Percentiles rank a stretch among this genome's conserved stretches.
phyloP scores from a whole-genome alignment of 345 rosid species.

The Clarkia xantiana region DNA sequence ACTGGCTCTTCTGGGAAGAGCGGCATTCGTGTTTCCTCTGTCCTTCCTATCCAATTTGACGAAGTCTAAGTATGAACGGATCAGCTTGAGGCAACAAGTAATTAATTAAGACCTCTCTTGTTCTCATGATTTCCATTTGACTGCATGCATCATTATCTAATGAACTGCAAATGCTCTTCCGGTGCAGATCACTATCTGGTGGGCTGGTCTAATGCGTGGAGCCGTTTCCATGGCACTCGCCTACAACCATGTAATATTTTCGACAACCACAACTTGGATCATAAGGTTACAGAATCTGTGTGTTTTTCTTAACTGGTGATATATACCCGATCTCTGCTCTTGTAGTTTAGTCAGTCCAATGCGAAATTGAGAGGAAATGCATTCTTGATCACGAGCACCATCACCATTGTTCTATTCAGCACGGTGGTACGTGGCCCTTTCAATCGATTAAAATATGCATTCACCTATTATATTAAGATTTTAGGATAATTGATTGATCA shows the following conservation, averaged over 20 bases:
- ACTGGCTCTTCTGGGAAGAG: constrained; percentile 40
- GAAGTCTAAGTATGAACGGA: constrained; percentile 12
- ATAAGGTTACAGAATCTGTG: too few relatives aligned
- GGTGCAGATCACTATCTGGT: constrained; percentile 50
- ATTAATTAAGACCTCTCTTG: not conserved
- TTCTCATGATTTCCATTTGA: not conserved
- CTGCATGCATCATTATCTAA: not conserved
- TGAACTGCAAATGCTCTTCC: not conserved
- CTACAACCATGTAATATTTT: constrained; percentile 23
- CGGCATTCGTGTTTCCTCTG: constrained; percentile 42
- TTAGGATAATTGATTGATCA: not conserved
- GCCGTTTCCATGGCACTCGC: constrained; percentile 55
- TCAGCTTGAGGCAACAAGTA: constrained; percentile 39
- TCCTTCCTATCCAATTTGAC: constrained; percentile 24
- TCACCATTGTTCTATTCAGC: constrained; percentile 47
- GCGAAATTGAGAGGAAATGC: constrained; percentile 12
- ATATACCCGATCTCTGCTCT: not conserved
- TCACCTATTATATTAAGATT: too few relatives aligned
- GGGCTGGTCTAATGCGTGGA: constrained; percentile 65
- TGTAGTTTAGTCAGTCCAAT: constrained; percentile 26
- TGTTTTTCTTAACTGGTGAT: too few relatives aligned
- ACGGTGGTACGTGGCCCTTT: constrained; percentile 26
- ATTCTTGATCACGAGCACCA: constrained; percentile 35
- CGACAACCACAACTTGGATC: too few relatives aligned
- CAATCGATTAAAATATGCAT: not conserved